Evolutionary conservation across 2,329 filamentous ascomycete genomes (phyloP), one percentile per base, ranked within the genome.

Genomic region (Aureobasidium uvarum): DNA sequence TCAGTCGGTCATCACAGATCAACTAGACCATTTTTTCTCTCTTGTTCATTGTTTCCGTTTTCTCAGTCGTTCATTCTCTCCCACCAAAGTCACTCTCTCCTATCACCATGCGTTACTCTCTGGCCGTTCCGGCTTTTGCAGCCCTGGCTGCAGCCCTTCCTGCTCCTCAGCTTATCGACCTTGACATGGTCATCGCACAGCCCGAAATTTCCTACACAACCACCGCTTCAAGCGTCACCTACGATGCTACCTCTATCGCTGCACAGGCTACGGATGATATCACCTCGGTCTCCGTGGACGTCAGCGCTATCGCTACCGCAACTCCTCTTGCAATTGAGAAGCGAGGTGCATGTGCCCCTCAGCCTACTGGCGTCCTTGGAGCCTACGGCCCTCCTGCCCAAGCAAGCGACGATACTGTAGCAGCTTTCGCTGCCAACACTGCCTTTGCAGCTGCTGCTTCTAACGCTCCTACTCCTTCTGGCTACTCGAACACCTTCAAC

Each of bases 141-240:
- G 60, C 33, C 18, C 59, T 45, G 56, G 68, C 67, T 16, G 58
- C 55, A 50, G 70, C 68, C n/a, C 48, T 70, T 23, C 70, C 70
- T 48, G 65, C 69, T 45, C 69, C 68, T 33, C 67, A 68, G 39
- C 63, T 66, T 18, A 70, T 70, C 36, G 63, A 68, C 33, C 52
- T 67, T 39, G 67, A 68, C 48, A 51, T 70, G 52, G 66, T 64
- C 62, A 50, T 70, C 45, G 70, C 71, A 65, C 69, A 60, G 58
- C 65, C 64, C 58, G 66, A 69, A 23, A 55, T 59, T 10, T 65
- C 58, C 20, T 64, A 62, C 38, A 59, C 56, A 6, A 62, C 56
- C 6, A 66, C 64, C 10, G 54, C 69, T 23, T 51, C 52, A 23
- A 69, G 69, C n/a, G 68, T 70, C 5, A 67, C 69, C 39, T 68